These are phyloP conservation scores for Colletotrichum endophyticum DNA, from an alignment of 2,329 filamentous ascomycete species.

Conservation along the genomic window DNA sequence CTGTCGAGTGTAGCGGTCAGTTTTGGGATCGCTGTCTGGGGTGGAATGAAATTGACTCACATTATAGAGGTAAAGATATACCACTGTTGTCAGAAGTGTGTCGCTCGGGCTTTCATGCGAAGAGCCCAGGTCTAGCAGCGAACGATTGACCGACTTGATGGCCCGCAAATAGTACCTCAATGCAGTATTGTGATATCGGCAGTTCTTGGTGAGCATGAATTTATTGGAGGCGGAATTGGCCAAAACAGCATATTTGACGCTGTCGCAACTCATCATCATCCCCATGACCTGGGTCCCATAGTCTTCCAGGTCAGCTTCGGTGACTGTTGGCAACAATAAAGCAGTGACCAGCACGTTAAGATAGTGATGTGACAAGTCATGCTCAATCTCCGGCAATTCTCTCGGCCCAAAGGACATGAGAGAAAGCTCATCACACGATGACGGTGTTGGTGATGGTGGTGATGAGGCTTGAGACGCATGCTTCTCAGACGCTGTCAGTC, in stretches of 20 bases:
- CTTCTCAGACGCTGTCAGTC: background rate
- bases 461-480: background rate
- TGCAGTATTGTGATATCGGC: background rate
- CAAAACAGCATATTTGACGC: background rate
- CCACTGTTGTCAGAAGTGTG: background rate
- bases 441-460: background rate
- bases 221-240: background rate
- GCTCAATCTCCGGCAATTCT: background rate
- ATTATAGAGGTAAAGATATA: background rate
- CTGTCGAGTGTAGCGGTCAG: background rate
- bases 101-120: background rate
- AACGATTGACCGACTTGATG: background rate
- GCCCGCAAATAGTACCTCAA: background rate
- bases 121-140: background rate
- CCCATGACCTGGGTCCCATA: background rate
- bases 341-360: background rate
- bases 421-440: background rate
- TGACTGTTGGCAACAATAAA: background rate
- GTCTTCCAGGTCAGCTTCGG: background rate
- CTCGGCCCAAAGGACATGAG: background rate
- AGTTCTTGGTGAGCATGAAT: background rate
- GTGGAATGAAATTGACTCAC: background rate
- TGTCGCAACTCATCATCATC: background rate
- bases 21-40: fast-evolving
- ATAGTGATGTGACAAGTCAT: background rate